A percentile compares a stretch with the other conserved stretches of the same genome.
phyloP scores from a whole-genome alignment of 441 rosid species.

The Bocquillonia castaneifolia region DNA sequence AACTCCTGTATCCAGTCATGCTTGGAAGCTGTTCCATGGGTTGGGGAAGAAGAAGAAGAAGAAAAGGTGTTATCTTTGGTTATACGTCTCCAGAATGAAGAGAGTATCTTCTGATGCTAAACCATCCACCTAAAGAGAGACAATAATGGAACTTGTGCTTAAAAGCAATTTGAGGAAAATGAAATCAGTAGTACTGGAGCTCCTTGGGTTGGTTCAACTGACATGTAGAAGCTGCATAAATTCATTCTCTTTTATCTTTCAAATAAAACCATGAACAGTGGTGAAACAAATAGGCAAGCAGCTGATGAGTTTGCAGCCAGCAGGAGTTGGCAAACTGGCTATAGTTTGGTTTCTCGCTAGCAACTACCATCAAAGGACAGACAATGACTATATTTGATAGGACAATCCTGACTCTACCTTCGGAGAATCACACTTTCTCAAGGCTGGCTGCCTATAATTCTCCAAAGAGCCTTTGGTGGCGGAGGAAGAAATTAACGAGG shows the following conservation, averaged over 20 bases:
- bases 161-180: conserved; percentile 92
- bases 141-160: conserved; percentile 75
- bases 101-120: conserved; percentile 60
- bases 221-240: conserved; percentile 62
- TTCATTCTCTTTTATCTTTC: conserved; percentile 46
- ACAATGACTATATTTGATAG: conserved; percentile 85
- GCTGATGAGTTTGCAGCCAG: conserved; percentile 82
- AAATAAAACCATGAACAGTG: conserved; percentile 24
- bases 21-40: conserved; percentile 99
- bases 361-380: conserved; percentile 78
- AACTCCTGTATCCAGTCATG: conserved; percentile 65
- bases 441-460: conserved; percentile 89
- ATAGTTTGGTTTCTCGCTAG: conserved; percentile 61
- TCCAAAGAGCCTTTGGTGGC: conserved; percentile 98
- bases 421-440: conserved; percentile 83
- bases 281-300: conserved; percentile 64
- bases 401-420: conserved; percentile 80
- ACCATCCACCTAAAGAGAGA: conserved; percentile 58
- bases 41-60: conserved; percentile 95
- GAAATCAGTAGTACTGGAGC: conserved; percentile 81
- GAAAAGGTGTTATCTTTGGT: conserved; percentile 84
- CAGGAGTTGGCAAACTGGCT: conserved; percentile 71
- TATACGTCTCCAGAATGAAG: conserved; percentile 61
- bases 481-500: too few relatives aligned
- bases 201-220: conserved; percentile 54